Evolutionary conservation across 306 rosid species (phyloP), one percentile per base, ranked within the genome.

Genomic region (Mimosa bimucronata): DNA sequence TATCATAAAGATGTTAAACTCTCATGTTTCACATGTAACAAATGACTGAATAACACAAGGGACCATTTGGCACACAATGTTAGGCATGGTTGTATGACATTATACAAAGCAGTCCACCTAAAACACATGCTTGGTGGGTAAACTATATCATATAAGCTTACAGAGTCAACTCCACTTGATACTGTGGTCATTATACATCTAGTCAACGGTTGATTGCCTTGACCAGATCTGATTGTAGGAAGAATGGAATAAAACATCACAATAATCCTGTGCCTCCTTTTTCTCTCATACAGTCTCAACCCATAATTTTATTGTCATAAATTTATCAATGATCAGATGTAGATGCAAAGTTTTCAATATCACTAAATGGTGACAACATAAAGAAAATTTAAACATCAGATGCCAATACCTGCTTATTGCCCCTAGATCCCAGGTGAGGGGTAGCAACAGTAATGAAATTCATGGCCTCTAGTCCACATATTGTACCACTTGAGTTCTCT

Each of bases 391-490:
- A 69, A 81, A 45, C 62, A 70, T 72, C 28, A 66, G 15, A 37
- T 45, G 73, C 15, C 3, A 6, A 31, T 81, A 96, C 99, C 98
- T 96, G 99, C 86, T 89, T 93, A 81, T 96, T 87, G 72, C 98
- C 98, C 91, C 99, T 96, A 38, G 99, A 96, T 50, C 99, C 98
- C 70, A 96, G 91, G 84, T 96, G 99, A 62, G 99, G 99, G 58
- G 99, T 93, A 77, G 99, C 99, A 78, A 90, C 93, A 61, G 98
- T 90, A 28, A 96, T 83, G 83, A 96, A 93, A 85, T 96, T 93
- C 83, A 91, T 66, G 31, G 98, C 92, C 87, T 91, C 94, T 86
- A 96, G 83, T 77, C 99, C 98, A 79, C 90, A 78, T 77, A 96
- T 87, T 29, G 94, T 90, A 79, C 91, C 88, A 68, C 61, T 71